These are phyloP conservation scores for Cladosporium sphaerospermum DNA, from an alignment of 2,329 filamentous ascomycete genomes.

Conservation along the genomic window DNA sequence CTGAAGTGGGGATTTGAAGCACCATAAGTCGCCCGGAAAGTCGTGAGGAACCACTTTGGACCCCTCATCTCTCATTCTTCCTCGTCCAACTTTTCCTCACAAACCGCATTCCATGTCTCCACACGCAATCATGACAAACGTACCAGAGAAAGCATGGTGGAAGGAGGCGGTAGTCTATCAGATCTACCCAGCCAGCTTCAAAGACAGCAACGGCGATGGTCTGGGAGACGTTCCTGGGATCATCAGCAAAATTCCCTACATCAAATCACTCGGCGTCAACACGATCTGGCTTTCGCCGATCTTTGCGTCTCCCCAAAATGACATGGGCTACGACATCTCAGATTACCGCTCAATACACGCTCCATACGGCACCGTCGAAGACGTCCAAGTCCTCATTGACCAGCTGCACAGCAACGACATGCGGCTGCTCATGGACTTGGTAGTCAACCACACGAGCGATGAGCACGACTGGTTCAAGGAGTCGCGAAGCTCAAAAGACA, in stretches of 20 bases:
- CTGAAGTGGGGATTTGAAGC: too few relatives aligned
- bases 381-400: conserved; percentile 57
- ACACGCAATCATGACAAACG: conserved; percentile 3
- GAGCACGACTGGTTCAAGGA: conserved; percentile 55
- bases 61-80: too few relatives aligned
- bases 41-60: neutral
- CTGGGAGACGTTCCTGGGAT: conserved; percentile 60
- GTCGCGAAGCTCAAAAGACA: conserved; percentile 44
- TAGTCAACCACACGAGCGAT: conserved; percentile 71
- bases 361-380: conserved; percentile 60
- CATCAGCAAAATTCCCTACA: conserved; percentile 55
- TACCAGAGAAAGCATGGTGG: conserved; percentile 33
- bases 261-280: conserved; percentile 55
- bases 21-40: too few relatives aligned
- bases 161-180: conserved; percentile 42
- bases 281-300: conserved; percentile 64
- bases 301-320: conserved; percentile 53
- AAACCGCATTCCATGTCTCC: neutral
- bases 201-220: conserved; percentile 52
- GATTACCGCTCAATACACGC: conserved; percentile 61
- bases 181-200: conserved; percentile 43
- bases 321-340: conserved; percentile 66
- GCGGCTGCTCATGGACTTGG: conserved; percentile 67
- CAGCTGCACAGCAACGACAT: conserved; percentile 58
- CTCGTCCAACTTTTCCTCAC: neutral